These are phyloP conservation scores for Dothideomycetes sp. DNA, from an alignment of 2,329 filamentous ascomycete genomes.

Conservation along the genomic window DNA sequence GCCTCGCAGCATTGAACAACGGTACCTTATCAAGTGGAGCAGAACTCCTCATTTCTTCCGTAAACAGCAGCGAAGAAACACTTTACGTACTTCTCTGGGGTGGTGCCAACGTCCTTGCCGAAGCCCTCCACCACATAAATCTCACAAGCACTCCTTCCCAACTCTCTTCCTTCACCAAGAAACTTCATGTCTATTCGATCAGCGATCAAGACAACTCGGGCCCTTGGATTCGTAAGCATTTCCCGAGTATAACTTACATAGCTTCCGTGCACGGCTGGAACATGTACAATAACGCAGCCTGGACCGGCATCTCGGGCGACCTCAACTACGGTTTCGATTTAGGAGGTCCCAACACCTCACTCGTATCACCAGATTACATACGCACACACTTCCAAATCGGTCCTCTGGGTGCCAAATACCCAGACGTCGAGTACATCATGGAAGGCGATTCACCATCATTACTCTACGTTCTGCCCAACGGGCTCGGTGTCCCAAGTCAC, in stretches of 20 bases:
- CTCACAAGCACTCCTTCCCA: slow-evolving; percentile 23
- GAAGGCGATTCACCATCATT: slow-evolving; percentile 48
- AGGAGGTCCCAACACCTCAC: slow-evolving; percentile 40
- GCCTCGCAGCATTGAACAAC: slow-evolving; percentile 29
- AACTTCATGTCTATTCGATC: slow-evolving; percentile 46
- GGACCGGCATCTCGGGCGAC: slow-evolving; percentile 48
- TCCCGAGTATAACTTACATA: slow-evolving; percentile 49
- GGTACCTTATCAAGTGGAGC: slow-evolving; percentile 19
- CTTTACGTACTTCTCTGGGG: slow-evolving; percentile 44
- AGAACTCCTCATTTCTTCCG: slow-evolving; percentile 18
- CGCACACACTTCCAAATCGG: slow-evolving; percentile 46
- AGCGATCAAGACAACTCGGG: slow-evolving; percentile 53
- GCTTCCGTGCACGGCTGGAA: slow-evolving; percentile 48
- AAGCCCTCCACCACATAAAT: slow-evolving; percentile 36
- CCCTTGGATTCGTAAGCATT: slow-evolving; percentile 46
- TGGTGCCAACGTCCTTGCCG: slow-evolving; percentile 43
- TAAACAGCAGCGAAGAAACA: slow-evolving; percentile 26
- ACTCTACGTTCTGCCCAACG: slow-evolving; percentile 42
- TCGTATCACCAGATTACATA: slow-evolving; percentile 44
- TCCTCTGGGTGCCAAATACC: slow-evolving; percentile 33
- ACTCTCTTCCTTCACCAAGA: slow-evolving; percentile 30
- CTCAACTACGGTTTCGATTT: slow-evolving; percentile 38
- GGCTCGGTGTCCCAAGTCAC: slow-evolving; percentile 36
- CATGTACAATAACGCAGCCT: slow-evolving; percentile 45
- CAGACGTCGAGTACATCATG: slow-evolving; percentile 42